These are phyloP conservation scores for Fraxinus anomala DNA, from an alignment of 257 asterid genomes.

Conservation along the genomic window DNA sequence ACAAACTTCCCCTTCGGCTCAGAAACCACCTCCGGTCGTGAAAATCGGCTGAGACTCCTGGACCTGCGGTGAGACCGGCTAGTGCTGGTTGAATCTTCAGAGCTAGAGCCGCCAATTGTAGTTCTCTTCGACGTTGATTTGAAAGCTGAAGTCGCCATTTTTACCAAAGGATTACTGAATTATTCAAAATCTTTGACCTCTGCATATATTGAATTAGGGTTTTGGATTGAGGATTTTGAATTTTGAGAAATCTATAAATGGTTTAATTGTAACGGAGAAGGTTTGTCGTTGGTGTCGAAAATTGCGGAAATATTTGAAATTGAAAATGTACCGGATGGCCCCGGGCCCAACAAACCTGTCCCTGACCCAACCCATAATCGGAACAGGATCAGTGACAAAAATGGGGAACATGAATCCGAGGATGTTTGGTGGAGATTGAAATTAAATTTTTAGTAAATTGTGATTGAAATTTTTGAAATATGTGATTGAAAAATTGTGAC, in stretches of 20 bases:
- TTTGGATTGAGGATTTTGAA: conserved; percentile 3
- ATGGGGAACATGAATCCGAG: too few species aligned
- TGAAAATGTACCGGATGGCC: neutral
- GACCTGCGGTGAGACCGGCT: conserved; percentile 50
- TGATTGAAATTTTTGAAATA: too few species aligned
- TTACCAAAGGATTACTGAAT: neutral
- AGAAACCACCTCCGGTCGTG: conserved; percentile 26
- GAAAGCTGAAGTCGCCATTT: conserved; percentile 89
- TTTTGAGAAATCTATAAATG: neutral
- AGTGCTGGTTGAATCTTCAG: conserved; percentile 30
- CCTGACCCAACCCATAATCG: too few species aligned
- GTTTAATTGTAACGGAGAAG: conserved; percentile 9
- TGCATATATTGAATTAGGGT: neutral
- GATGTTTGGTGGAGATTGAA: too few species aligned
- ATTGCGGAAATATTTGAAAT: conserved; percentile 30
- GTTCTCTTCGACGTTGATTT: conserved; percentile 67
- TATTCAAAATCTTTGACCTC: neutral
- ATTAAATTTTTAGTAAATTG: too few species aligned
- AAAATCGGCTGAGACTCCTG: conserved; percentile 45
- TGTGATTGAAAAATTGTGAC: too few species aligned
- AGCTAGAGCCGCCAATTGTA: conserved; percentile 49
- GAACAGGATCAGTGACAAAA: too few species aligned
- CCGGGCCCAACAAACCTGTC: neutral
- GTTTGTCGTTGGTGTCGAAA: conserved; percentile 39
- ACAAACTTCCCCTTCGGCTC: conserved; percentile 53